phyloP scores from a whole-genome alignment of 2,329 filamentous ascomycete species.

The Sporothrix variecibatus region DNA sequence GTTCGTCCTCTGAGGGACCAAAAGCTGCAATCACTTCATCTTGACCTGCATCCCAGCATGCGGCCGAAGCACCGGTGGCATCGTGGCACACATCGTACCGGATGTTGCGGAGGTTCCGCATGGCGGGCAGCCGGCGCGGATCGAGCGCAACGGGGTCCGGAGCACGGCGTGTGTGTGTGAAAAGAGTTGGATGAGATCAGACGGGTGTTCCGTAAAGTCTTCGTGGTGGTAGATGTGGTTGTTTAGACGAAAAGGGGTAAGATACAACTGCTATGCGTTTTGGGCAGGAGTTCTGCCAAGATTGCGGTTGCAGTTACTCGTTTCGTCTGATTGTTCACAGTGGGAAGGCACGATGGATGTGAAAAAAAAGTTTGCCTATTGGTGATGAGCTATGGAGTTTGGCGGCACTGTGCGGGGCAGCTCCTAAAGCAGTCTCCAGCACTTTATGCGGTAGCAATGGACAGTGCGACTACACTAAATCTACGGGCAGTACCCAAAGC shows the following conservation, averaged over 20 bases:
- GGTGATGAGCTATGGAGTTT: neutral
- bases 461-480: neutral
- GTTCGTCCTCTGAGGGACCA: constrained; percentile 71
- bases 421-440: neutral
- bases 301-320: constrained; percentile 10
- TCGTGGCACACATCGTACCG: constrained; percentile 67
- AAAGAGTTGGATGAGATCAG: neutral
- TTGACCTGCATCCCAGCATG: constrained; percentile 80
- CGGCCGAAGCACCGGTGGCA: constrained; percentile 66
- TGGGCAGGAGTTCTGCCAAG: neutral
- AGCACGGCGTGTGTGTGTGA: neutral
- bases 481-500: neutral
- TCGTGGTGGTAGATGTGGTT: neutral
- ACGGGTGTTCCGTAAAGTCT: too few species aligned
- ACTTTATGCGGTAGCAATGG: neutral
- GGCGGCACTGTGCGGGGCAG: constrained; percentile 29
- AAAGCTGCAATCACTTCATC: constrained; percentile 81
- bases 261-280: neutral
- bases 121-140: constrained; percentile 42
- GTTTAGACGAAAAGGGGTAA: neutral
- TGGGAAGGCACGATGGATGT: constrained; percentile 18
- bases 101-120: constrained; percentile 87
- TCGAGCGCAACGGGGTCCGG: neutral
- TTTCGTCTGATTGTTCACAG: neutral
- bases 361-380: constrained; percentile 28